A percentile compares a stretch with the other conserved stretches of the same genome.
Evolutionary conservation across 148 eudicot genomes (phyloP).

Genomic region (Oxyria digyna): DNA sequence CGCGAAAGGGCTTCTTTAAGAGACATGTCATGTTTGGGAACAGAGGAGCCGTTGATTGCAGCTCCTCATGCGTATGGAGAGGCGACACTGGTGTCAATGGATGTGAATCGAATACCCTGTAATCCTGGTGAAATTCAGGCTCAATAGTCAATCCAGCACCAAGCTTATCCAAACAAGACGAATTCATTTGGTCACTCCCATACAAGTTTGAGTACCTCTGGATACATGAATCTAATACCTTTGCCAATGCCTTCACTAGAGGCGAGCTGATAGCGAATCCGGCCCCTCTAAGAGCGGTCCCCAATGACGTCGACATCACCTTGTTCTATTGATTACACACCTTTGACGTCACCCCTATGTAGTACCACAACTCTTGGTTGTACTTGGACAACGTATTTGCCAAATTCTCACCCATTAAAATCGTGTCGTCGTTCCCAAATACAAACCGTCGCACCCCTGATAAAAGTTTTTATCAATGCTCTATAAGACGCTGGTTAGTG

Average conservation of each 20-base stretch:
- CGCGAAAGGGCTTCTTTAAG: constrained; percentile 22
- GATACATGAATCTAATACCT: constrained; percentile 59
- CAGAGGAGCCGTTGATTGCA: constrained; percentile 37
- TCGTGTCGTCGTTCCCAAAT: constrained; percentile 68
- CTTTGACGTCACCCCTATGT: constrained; percentile 53
- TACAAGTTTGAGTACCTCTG: constrained; percentile 55
- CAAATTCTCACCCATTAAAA: constrained; percentile 44
- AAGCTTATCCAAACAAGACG: constrained; percentile 59
- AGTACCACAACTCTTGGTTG: constrained; percentile 43
- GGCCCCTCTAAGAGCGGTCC: constrained; percentile 71
- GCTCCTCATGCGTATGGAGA: constrained; percentile 46
- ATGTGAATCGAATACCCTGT: constrained; percentile 64
- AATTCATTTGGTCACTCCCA: constrained; percentile 66
- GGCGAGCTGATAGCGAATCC: constrained; percentile 61
- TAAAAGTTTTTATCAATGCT: too few relatives aligned
- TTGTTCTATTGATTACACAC: constrained; percentile 32
- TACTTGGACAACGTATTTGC: constrained; percentile 31
- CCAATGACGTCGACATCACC: constrained; percentile 33
- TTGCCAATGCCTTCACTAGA: constrained; percentile 45
- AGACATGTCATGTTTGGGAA: constrained; percentile 48
- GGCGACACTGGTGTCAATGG: constrained; percentile 48
- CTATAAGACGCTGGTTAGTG: too few relatives aligned
- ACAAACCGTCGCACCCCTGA: constrained; percentile 40
- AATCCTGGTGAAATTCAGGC: constrained; percentile 90
- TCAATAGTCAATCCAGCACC: constrained; percentile 58